Evolutionary conservation across 225 moss, liverwort and hornwort genomes (phyloP).

Genomic region (Antitrichia curtipendula): DNA sequence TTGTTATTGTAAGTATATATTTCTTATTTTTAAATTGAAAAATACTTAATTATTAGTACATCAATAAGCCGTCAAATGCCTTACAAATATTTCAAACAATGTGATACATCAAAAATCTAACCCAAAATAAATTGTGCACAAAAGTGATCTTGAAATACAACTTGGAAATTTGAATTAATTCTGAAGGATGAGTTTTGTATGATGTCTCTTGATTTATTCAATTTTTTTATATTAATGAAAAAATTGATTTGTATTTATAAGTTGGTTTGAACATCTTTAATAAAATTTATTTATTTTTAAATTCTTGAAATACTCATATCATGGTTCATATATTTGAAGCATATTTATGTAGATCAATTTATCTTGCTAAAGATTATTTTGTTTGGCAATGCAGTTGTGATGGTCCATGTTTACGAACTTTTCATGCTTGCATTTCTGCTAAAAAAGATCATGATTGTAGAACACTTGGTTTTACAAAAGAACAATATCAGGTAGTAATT

Average conservation of each 20-base stretch:
- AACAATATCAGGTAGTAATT: constrained; percentile 13
- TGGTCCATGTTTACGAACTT: constrained; percentile 38
- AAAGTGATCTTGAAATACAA: neutral
- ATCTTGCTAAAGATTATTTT: neutral
- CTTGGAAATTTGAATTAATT: neutral
- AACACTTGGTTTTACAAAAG: constrained; percentile 34
- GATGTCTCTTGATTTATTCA: too few relatives aligned
- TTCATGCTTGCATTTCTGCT: constrained; percentile 27
- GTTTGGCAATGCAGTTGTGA: constrained; percentile 8
- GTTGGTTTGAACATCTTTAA: neutral
- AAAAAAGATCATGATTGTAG: constrained; percentile 18
- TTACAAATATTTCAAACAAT: neutral
- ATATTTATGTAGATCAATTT: neutral
- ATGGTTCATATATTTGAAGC: neutral
- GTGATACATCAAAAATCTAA: neutral
- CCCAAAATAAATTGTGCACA: neutral
- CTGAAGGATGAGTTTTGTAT: too few relatives aligned
- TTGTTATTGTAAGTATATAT: constrained; percentile 9
- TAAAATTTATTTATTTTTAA: too few relatives aligned
- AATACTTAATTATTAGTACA: too few relatives aligned
- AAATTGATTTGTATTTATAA: neutral
- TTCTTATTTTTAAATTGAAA: too few relatives aligned
- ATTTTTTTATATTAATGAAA: neutral
- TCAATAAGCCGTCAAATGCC: neutral
- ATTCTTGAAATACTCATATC: neutral